Conservation (phyloP, 306 rosid species). For the Cucurbita maxima region DNA sequence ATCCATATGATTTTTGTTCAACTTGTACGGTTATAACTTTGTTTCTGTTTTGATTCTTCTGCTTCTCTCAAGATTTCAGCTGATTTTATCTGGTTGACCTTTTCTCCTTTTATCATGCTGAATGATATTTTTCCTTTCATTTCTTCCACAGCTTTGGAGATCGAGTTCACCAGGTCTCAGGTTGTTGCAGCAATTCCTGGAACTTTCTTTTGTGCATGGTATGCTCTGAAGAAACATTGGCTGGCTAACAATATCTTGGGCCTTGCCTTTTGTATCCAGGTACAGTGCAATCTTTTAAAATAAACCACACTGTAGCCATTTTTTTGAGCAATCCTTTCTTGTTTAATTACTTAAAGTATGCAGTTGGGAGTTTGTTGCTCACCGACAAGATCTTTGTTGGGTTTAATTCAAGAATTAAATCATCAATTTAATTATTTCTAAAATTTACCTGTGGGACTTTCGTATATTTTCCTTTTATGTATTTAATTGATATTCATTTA, state of each 20-base stretch:
- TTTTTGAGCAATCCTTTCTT: no score
- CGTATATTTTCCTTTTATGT: neutral
- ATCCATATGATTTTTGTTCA: no score
- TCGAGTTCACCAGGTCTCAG: conserved; percentile 92
- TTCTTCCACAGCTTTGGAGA: conserved; percentile 85
- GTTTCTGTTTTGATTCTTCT: neutral
- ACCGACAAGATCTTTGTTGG: neutral
- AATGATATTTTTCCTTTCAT: conserved; percentile 47
- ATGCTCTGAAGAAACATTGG: conserved; percentile 88
- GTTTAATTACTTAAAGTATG: neutral
- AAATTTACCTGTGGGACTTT: neutral
- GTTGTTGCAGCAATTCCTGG: conserved; percentile 85
- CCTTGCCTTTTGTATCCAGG: conserved; percentile 98
- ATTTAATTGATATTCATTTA: neutral
- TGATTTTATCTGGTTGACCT: conserved; percentile 33
- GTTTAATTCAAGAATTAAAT: neutral
- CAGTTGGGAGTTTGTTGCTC: neutral
- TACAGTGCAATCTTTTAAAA: conserved; percentile 13
- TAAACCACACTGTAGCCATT: neutral
- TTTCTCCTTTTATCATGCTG: conserved; percentile 34
- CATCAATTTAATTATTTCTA: neutral
- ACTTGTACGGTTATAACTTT: neutral
- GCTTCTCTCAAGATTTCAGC: neutral
- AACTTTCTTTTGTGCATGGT: conserved; percentile 95
- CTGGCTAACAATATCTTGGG: conserved; percentile 90